A percentile compares a stretch with the other conserved stretches of the same genome.
Evolutionary conservation across 129 eudicot genomes (phyloP).

Genomic region (Arctium minus): DNA sequence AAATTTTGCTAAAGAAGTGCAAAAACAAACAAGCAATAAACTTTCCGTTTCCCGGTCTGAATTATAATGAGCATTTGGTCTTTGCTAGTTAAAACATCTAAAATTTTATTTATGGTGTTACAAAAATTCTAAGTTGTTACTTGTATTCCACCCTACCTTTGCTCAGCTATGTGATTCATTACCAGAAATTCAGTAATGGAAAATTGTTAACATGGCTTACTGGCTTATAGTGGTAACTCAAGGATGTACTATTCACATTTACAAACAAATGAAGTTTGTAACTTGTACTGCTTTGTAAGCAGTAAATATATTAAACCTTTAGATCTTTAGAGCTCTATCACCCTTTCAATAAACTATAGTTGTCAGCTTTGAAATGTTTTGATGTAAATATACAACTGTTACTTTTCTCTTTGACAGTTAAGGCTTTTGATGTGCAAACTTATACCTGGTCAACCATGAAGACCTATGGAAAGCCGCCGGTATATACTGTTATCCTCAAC

Average conservation of each 20-base stretch:
- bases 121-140: neutral
- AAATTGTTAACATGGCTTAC: too few species aligned
- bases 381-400: neutral
- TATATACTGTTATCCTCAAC: constrained; percentile 27
- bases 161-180: neutral
- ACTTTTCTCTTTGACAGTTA: constrained; percentile 44
- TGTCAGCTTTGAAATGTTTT: neutral
- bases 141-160: neutral
- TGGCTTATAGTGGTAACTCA: neutral
- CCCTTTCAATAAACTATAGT: neutral
- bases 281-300: neutral
- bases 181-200: neutral
- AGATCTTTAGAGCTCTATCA: neutral
- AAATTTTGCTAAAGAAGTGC: neutral
- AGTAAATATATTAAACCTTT: neutral
- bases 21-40: neutral
- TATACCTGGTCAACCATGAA: constrained; percentile 80
- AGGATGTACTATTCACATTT: neutral
- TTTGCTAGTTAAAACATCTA: neutral
- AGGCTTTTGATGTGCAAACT: constrained; percentile 84
- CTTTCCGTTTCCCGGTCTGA: neutral
- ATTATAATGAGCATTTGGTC: neutral
- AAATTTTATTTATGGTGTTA: neutral
- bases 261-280: neutral
- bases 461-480: constrained; percentile 99